These are phyloP conservation scores for Theileria parva DNA, from an alignment of 169 alveolate genomes.

Conservation along the genomic window DNA sequence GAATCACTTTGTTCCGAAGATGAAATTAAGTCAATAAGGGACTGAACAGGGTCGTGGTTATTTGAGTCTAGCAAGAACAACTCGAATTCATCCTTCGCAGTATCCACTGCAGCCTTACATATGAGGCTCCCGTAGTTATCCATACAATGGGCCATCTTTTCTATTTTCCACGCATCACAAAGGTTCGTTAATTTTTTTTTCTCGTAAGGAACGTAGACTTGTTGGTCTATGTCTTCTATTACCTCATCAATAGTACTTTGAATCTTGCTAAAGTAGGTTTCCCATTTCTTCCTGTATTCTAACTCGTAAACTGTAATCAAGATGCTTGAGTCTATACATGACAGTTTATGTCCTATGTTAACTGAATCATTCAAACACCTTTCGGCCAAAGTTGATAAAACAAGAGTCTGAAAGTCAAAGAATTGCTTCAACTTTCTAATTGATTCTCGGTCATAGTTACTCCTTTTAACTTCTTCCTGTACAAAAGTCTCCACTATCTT, in stretches of 20 bases:
- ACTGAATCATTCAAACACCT: background rate
- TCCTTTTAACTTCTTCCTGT: background rate
- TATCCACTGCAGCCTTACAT: background rate
- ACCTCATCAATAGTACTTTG: background rate
- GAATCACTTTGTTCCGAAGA: background rate
- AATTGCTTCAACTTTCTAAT: slow-evolving; percentile 2
- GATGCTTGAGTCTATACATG: background rate
- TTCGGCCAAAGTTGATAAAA: background rate
- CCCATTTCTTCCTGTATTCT: slow-evolving; percentile 7
- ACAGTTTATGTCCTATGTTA: background rate
- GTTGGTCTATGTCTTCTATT: background rate
- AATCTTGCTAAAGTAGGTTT: background rate
- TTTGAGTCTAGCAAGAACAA: background rate
- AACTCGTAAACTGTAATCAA: slow-evolving; percentile 3
- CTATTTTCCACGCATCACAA: background rate
- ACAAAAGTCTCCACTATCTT: slow-evolving; percentile 5
- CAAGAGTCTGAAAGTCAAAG: slow-evolving; percentile 1
- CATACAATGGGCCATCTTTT: background rate
- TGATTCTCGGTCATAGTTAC: slow-evolving; percentile 14
- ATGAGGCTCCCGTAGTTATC: background rate
- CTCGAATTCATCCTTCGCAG: background rate
- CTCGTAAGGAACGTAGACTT: background rate
- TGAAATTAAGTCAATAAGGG: background rate
- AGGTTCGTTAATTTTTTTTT: background rate
- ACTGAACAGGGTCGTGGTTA: background rate